phyloP scores from a whole-genome alignment of 2,329 filamentous ascomycete species.

The Microsporum audouinii region DNA sequence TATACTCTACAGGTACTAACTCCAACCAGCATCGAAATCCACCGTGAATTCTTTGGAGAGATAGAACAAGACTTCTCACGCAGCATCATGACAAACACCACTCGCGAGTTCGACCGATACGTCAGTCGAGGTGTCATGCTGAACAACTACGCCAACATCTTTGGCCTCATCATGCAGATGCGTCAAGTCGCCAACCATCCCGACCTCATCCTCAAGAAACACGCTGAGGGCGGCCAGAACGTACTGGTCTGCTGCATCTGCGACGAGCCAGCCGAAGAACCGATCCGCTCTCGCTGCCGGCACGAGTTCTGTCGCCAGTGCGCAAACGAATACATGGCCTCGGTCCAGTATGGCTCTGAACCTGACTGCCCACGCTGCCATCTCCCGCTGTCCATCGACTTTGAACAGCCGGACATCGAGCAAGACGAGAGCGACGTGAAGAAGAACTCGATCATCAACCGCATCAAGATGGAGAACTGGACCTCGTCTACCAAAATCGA shows the following conservation, averaged over 20 bases:
- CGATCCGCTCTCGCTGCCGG: slow-evolving; percentile 79
- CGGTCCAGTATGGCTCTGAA: slow-evolving; percentile 51
- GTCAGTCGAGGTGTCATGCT: slow-evolving; percentile 87
- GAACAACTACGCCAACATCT: slow-evolving; percentile 98
- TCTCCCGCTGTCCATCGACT: slow-evolving; percentile 76
- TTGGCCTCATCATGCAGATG: slow-evolving; percentile 98
- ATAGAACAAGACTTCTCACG: slow-evolving; percentile 91
- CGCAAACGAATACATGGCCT: slow-evolving; percentile 66
- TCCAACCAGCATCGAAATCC: slow-evolving; percentile 53
- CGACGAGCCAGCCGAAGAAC: slow-evolving; percentile 90
- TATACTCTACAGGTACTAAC: slow-evolving; percentile 8
- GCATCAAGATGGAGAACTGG: slow-evolving; percentile 98
- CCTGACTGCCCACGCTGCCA: slow-evolving; percentile 77
- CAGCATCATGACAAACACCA: slow-evolving; percentile 87
- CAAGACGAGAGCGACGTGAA: slow-evolving; percentile 78
- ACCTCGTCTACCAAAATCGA: slow-evolving; percentile 97
- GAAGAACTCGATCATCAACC: slow-evolving; percentile 95
- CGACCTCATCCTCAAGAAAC: slow-evolving; percentile 83
- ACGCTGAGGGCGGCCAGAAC: slow-evolving; percentile 75
- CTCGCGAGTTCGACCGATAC: slow-evolving; percentile 87
- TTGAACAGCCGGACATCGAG: slow-evolving; percentile 90
- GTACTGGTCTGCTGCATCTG: slow-evolving; percentile 87
- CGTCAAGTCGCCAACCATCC: slow-evolving; percentile 94
- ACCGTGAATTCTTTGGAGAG: slow-evolving; percentile 93
- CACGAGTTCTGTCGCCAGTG: slow-evolving; percentile 85